These are phyloP conservation scores for Trametes versicolor DNA, from an alignment of 1,284 basidiomycete species.

Conservation along the genomic window DNA sequence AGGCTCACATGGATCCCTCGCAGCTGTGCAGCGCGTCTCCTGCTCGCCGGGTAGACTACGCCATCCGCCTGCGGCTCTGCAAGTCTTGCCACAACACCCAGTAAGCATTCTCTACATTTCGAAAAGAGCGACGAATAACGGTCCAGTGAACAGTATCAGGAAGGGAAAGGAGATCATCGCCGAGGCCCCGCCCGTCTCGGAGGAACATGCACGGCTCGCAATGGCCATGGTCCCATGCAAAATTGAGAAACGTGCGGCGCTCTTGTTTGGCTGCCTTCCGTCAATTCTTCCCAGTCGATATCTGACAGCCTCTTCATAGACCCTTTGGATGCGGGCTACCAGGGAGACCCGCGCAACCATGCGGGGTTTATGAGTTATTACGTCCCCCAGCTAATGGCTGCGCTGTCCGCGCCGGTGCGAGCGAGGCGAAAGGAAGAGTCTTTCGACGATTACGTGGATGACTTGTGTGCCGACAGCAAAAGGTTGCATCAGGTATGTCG, in stretches of 20 bases:
- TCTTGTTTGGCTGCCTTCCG: not conserved
- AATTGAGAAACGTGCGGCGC: not conserved
- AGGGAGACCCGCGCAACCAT: not conserved
- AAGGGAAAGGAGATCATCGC: not conserved
- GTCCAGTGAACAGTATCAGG: not conserved
- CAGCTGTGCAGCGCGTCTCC: not conserved
- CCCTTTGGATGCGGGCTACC: not conserved
- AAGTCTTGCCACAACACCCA: not conserved
- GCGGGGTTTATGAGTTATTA: not conserved
- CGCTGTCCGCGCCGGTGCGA: not conserved
- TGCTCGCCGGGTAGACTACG: slow-evolving; percentile 7
- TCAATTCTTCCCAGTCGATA: not conserved
- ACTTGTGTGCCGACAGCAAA: not conserved
- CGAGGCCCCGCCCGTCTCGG: not conserved
- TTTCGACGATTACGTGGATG: not conserved
- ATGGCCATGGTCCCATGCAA: slow-evolving; percentile 9
- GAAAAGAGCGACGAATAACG: not conserved
- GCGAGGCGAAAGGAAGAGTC: not conserved
- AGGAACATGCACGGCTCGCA: not conserved
- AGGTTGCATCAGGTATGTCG: slow-evolving; percentile 1
- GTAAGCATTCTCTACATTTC: not conserved
- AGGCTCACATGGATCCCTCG: not conserved
- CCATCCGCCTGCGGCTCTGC: slow-evolving; percentile 2
- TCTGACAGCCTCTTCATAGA: not conserved
- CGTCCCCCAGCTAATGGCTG: not conserved